Evolutionary conservation across 441 rosid genomes (phyloP).

Genomic region (Gossypium laxum): DNA sequence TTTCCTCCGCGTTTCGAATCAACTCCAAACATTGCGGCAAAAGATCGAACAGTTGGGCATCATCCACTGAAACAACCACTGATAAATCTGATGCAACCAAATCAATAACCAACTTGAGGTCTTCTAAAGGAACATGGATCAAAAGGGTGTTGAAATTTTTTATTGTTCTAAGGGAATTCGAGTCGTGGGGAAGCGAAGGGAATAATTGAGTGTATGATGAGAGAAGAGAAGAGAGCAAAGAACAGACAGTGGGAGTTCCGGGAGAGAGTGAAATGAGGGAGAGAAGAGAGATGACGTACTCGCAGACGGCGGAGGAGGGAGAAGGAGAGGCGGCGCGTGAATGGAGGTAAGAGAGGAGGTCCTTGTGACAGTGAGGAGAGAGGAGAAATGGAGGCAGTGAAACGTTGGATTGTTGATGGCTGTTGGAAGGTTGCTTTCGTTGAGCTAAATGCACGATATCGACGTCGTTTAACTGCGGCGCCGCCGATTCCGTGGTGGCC

Average conservation of each 20-base stretch:
- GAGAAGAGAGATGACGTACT: slow-evolving; percentile 44
- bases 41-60: slow-evolving; percentile 61
- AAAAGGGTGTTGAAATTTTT: slow-evolving; percentile 39
- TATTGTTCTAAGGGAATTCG: slow-evolving; percentile 51
- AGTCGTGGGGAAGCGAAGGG: slow-evolving; percentile 46
- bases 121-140: slow-evolving; percentile 22
- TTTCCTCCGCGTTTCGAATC: slow-evolving; percentile 29
- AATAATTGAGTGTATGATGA: slow-evolving; percentile 42
- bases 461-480: slow-evolving; percentile 26
- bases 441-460: slow-evolving; percentile 52
- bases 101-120: slow-evolving; percentile 33
- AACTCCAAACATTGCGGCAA: slow-evolving; percentile 49
- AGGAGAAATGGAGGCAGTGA: slow-evolving; percentile 41
- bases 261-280: slow-evolving; percentile 50
- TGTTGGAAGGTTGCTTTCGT: background rate
- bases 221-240: slow-evolving; percentile 55
- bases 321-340: slow-evolving; percentile 42
- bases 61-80: slow-evolving; percentile 33
- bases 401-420: slow-evolving; percentile 25
- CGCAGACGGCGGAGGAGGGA: slow-evolving; percentile 45
- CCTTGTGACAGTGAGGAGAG: slow-evolving; percentile 36
- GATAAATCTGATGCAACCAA: slow-evolving; percentile 24
- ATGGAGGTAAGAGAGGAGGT: slow-evolving; percentile 45
- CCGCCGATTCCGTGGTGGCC: slow-evolving; percentile 21
- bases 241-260: slow-evolving; percentile 26